Evolutionary conservation across 208 protist species (phyloP), one percentile per base, ranked within the genome.

Genomic region (Wallacemonas sp.): DNA sequence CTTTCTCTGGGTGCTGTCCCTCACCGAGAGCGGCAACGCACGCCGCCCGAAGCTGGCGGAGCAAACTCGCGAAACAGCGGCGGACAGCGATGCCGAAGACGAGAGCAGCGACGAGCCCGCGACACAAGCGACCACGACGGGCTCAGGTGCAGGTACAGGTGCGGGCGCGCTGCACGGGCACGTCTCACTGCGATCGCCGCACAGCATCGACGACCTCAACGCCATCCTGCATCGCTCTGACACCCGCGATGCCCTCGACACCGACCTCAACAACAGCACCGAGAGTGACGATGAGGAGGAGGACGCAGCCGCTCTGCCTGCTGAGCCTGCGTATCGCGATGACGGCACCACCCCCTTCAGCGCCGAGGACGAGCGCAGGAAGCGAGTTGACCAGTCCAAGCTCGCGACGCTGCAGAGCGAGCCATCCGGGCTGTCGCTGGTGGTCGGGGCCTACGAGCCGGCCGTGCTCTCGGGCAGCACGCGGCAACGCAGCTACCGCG

Each of bases 401-500:
- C 26, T 58, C 17, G 52, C 52, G 30, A 58, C 52, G 9, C 30
- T 58, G 30, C 32, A 43, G 29, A 58, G 52, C 32, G 30, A 14
- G 12, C 30, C 52, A 5, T 4, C 29, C 8, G 60, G 60, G 1
- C 43, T 54, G 21, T 54, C 43, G 2, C 43, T 65, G 17, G 27
- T 54, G 14, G 0, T 48, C 19, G 41, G 36, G 8, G 60, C 60
- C 27, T 38, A 32, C 24, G 27, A 65, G 38, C 29, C 60, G 8
- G 38, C 27, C 27, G 41, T 39, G 41, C n/a, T 48, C 33, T 34
- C 36, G 3, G 36, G 60, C 60, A 5, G 21, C 26, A 65, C 60
- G 12, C 26, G 21, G 17, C 41, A 44, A 16, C 67, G 70, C 27
- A 29, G 46, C 16, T 76, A 65, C 39, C 58, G 47, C 24, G 65